A percentile compares a stretch with the other conserved stretches of the same genome.
These are phyloP conservation scores for Exophiala lecanii-corni DNA, from an alignment of 2,329 filamentous ascomycete genomes.

Conservation along the genomic window DNA sequence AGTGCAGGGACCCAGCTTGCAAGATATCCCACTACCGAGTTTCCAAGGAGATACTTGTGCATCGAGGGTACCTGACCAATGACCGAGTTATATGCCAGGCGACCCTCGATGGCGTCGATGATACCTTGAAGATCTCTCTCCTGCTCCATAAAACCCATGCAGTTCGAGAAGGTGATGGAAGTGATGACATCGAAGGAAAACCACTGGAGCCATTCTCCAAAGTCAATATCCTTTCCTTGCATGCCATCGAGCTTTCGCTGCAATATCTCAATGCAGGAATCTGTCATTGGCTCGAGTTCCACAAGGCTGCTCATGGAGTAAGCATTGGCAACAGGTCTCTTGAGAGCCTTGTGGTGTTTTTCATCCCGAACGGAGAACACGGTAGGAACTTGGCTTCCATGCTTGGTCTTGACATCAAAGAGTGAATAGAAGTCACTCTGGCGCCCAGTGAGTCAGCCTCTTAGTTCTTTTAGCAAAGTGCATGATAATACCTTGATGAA, in stretches of 20 bases:
- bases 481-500: slow-evolving; percentile 22
- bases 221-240: slow-evolving; percentile 26
- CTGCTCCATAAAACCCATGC: slow-evolving; percentile 33
- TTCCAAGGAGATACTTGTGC: slow-evolving; percentile 15
- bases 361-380: slow-evolving; percentile 41
- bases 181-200: slow-evolving; percentile 37
- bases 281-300: slow-evolving; percentile 36
- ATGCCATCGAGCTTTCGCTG: slow-evolving; percentile 15
- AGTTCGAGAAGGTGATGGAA: slow-evolving; percentile 33
- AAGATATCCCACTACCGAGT: slow-evolving; percentile 7
- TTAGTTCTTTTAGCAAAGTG: too few species aligned
- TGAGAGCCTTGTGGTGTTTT: slow-evolving; percentile 37
- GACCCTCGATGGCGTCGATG: slow-evolving; percentile 27
- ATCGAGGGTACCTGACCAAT: slow-evolving; percentile 16
- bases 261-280: slow-evolving; percentile 23
- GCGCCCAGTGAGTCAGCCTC: neutral
- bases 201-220: slow-evolving; percentile 33
- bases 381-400: slow-evolving; percentile 27
- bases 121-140: slow-evolving; percentile 34
- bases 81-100: slow-evolving; percentile 18
- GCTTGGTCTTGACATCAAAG: slow-evolving; percentile 15
- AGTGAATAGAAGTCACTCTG: slow-evolving; percentile 20
- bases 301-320: slow-evolving; percentile 41
- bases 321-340: slow-evolving; percentile 35
- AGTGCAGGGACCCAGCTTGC: slow-evolving; percentile 14